Evolutionary conservation across 768 basidiomycete genomes (phyloP), one percentile per base, ranked within the genome.

Genomic region (Mycena vitilis): DNA sequence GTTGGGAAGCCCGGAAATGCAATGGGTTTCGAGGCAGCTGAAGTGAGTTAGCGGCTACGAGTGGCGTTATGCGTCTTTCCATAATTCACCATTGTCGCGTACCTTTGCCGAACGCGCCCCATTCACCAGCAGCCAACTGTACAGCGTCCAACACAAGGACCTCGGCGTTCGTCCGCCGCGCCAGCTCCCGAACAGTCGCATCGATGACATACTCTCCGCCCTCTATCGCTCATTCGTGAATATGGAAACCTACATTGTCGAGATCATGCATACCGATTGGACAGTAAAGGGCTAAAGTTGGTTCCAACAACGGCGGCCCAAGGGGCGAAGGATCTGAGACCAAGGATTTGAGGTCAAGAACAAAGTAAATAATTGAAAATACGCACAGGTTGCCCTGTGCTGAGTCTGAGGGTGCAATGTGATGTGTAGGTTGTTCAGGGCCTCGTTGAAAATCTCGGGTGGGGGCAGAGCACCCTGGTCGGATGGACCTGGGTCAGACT

Each of bases 41-140:
- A 22, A 95, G 79, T 4, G 86, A 84, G 70, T 85, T 88, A 7
- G 91, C 93, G 40, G 93, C 94, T 95, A 42, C 22, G 55, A 53
- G n/a, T n/a, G 38, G 42, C 51, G 42, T 22, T 51, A 45, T 23
- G 22, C 4, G 52, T 60, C 9, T 30, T 49, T 5, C 11, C 57
- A 3, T 9, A 57, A 54, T 56, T 13, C 40, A 36, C 42, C 49
- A 52, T 57, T 34, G 23, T 71, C 65, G 73, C 73, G 57, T 59
- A 91, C 93, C 92, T 85, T 90, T 87, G 34, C 95, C 95, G 77
- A 95, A 95, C 22, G 86, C 83, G 4, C 95, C 95, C 84, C 90
- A 92, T 77, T 94, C 91, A n/a, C 95, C 94, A 5, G 95, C 91
- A 40, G 93, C 95, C 22, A 97, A 82, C 66, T 96, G 93, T 11